phyloP scores from a whole-genome alignment of 179 eudicot species.

The Actinidia arguta region DNA sequence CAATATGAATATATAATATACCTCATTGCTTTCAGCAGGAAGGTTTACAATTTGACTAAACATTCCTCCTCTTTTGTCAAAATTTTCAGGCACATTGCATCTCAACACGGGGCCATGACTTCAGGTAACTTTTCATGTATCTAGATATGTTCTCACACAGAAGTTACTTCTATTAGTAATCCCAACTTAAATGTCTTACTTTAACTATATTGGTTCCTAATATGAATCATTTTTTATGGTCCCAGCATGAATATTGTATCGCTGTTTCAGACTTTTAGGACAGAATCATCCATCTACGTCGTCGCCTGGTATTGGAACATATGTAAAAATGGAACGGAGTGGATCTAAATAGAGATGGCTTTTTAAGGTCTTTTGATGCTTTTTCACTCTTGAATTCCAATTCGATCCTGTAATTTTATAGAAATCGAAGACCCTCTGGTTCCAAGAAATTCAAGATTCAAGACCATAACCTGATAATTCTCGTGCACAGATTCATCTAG shows the following conservation, averaged over 20 bases:
- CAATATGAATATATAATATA: not conserved
- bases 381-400: too few relatives aligned
- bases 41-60: constrained; percentile 10
- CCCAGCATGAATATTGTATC: not conserved
- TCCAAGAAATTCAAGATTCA: too few relatives aligned
- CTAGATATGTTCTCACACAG: not conserved
- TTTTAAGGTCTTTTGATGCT: not conserved
- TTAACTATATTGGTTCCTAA: not conserved
- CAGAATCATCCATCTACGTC: not conserved
- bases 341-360: not conserved
- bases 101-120: constrained; percentile 97
- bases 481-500: too few relatives aligned
- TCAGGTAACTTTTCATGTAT: constrained; percentile 59
- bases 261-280: not conserved
- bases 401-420: too few relatives aligned
- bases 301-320: not conserved
- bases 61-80: constrained; percentile 19
- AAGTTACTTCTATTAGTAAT: not conserved
- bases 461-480: too few relatives aligned
- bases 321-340: not conserved
- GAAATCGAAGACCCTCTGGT: too few relatives aligned
- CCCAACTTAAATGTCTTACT: not conserved
- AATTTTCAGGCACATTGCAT: constrained; percentile 90
- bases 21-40: constrained; percentile 9
- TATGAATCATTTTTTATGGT: not conserved